Evolutionary conservation across 1,284 basidiomycete species (phyloP).

Genomic region (Puccinia hordei): DNA sequence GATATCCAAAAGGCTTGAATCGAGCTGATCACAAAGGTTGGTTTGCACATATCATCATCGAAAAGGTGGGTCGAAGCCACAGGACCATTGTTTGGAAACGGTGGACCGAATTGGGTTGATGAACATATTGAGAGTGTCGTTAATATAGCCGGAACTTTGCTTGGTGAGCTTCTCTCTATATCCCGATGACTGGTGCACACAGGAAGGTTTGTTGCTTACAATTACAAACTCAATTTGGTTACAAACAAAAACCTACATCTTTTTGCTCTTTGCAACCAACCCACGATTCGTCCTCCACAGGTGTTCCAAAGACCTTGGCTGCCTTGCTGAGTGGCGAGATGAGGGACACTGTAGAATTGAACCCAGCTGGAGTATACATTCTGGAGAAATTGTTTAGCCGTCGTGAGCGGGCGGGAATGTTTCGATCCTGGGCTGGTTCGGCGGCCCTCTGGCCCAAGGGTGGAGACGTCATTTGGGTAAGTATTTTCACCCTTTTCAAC

Average conservation of each 20-base stretch:
- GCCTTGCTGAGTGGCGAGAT: constrained; percentile 85
- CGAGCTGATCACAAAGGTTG: constrained; percentile 34
- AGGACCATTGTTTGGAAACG: constrained; percentile 70
- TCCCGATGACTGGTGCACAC: constrained; percentile 24
- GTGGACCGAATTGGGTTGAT: constrained; percentile 89
- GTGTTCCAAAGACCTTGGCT: constrained; percentile 83
- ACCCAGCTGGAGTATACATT: constrained; percentile 72
- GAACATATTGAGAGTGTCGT: constrained; percentile 64
- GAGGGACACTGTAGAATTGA: constrained; percentile 81
- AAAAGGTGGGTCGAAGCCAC: constrained; percentile 92
- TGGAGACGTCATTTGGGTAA: constrained; percentile 88
- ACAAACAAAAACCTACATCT: not conserved
- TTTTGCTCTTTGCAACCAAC: not conserved
- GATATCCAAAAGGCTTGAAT: constrained; percentile 34
- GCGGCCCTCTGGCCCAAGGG: constrained; percentile 72
- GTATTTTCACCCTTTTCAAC: constrained; percentile 59
- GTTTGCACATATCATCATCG: constrained; percentile 52
- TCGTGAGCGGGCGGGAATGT: constrained; percentile 83
- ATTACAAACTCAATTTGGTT: not conserved
- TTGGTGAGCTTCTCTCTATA: constrained; percentile 60
- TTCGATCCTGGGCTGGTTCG: constrained; percentile 92
- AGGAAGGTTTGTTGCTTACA: not conserved
- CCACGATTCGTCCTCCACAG: constrained; percentile 49
- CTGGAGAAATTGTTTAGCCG: constrained; percentile 66
- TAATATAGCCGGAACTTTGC: constrained; percentile 82